Evolutionary conservation across 345 rosid species (phyloP), one percentile per base, ranked within the genome.

Genomic region (Arabis hirsuta): DNA sequence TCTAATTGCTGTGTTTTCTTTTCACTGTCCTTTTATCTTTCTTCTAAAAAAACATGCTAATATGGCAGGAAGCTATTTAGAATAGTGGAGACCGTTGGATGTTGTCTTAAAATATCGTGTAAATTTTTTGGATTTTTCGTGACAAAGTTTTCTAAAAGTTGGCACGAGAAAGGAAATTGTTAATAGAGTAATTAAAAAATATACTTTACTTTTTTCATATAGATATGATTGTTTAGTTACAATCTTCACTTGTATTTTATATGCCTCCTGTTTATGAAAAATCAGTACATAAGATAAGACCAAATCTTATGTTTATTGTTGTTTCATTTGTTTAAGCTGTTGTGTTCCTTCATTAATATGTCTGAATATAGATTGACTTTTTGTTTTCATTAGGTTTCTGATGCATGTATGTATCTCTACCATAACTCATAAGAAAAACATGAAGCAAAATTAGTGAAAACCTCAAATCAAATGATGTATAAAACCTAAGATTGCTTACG

Each of bases 401-500:
- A 43, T 43, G 20, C 20, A 55, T 68, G 11, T 16, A 55, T 68
- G 11, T 16, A 24, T 9, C 8, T 3, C 55, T 20, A 43, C 19
- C n/a, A 43, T 12, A 29, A 29, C 29, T 42, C 20, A 67, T 12
- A 29, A 31, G n/a, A 29, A 43, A 29, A 9, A 14, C 36, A 22
- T n/a, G 16, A 48, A 36, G 31, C 7, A 58, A 34, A 24, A n/a
- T 14, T 10, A 51, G 29, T 52, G 7, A 61, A 31, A 61, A 52
- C 10, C 12, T 24, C 13, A 42, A 20, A 34, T 42, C 16, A 62
- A 53, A 43, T 43, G 53, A 72, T 31, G 61, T 32, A 36, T 63
- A 8, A 8, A 51, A n/a, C 11, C 31, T 20, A 64, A 70, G 51
- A 47, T 63, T 70, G 52, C 87, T 84, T 82, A 89, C 96, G 54